Conservation (phyloP, 805 yeast genomes). For the Teunomyces lycoperdinae region DNA sequence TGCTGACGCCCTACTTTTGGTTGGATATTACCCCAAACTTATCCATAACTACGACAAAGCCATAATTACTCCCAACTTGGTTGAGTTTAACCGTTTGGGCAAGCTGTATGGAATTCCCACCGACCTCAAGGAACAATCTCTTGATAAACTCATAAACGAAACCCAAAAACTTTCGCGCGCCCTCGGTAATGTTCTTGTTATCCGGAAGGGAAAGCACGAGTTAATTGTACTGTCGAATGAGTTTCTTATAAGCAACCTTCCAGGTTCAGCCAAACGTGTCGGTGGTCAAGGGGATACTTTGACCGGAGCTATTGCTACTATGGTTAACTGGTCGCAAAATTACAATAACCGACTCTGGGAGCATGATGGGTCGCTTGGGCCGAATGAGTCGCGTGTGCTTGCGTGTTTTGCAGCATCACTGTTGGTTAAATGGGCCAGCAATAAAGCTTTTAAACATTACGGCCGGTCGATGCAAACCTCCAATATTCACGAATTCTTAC, state of each 20-base stretch:
- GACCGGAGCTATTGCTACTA: slow-evolving; percentile 80
- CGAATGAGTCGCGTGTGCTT: slow-evolving; percentile 34
- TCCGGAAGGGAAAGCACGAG: slow-evolving; percentile 74
- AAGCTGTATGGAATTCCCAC: slow-evolving; percentile 16
- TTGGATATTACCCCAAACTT: slow-evolving; percentile 56
- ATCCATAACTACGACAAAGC: slow-evolving; percentile 57
- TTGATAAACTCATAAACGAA: not conserved
- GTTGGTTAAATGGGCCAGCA: slow-evolving; percentile 63
- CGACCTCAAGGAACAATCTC: slow-evolving; percentile 6
- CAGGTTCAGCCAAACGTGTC: slow-evolving; percentile 76
- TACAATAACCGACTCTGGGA: slow-evolving; percentile 60
- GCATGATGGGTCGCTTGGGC: not conserved
- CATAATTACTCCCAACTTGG: slow-evolving; percentile 84
- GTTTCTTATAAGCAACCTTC: slow-evolving; percentile 40
- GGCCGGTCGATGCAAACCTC: slow-evolving; percentile 85
- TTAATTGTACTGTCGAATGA: slow-evolving; percentile 52
- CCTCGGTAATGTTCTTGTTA: slow-evolving; percentile 57
- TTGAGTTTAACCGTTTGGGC: slow-evolving; percentile 73
- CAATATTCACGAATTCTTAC: slow-evolving; percentile 68
- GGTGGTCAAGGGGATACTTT: slow-evolving; percentile 98
- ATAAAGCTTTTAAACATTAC: slow-evolving; percentile 58
- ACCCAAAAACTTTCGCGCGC: slow-evolving; percentile 37
- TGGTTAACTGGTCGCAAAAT: slow-evolving; percentile 75
- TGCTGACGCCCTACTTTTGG: slow-evolving; percentile 80
- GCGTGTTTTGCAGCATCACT: slow-evolving; percentile 73